These are phyloP conservation scores for Moelleriella libera DNA, from an alignment of 2,329 filamentous ascomycete species.

Conservation along the genomic window DNA sequence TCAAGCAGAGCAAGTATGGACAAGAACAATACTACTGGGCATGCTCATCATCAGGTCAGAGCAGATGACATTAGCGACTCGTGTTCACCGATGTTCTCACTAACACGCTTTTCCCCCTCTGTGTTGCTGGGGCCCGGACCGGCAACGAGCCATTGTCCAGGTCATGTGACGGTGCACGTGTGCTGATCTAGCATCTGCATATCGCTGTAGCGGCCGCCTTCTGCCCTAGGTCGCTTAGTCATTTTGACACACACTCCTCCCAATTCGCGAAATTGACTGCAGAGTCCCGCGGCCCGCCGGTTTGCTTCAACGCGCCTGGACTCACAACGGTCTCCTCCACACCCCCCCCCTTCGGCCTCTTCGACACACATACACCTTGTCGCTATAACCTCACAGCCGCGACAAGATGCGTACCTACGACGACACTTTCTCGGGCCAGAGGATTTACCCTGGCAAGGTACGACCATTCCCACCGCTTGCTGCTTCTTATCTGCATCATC, in stretches of 20 bases:
- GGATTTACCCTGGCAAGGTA: constrained; percentile 57
- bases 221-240: constrained; percentile 27
- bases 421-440: constrained; percentile 51
- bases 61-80: too few relatives aligned
- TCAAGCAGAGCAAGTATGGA: too few relatives aligned
- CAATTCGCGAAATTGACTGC: constrained; percentile 26
- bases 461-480: constrained; percentile 10
- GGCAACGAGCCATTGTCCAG: not conserved
- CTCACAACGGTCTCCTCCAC: constrained; percentile 6
- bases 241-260: constrained; percentile 20
- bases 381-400: constrained; percentile 22
- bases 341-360: not conserved
- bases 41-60: too few relatives aligned
- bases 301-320: constrained; percentile 12
- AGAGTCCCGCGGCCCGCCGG: constrained; percentile 10
- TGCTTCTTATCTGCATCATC: not conserved
- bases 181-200: constrained; percentile 1
- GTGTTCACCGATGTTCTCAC: too few relatives aligned
- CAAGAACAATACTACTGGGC: too few relatives aligned
- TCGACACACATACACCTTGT: too few relatives aligned
- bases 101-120: too few relatives aligned
- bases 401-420: constrained; percentile 54
- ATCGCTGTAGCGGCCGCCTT: constrained; percentile 12
- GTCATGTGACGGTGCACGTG: constrained; percentile 16
- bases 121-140: too few relatives aligned